phyloP scores from a whole-genome alignment of 2,329 filamentous ascomycete species.

The Hypoxylon sp. region DNA sequence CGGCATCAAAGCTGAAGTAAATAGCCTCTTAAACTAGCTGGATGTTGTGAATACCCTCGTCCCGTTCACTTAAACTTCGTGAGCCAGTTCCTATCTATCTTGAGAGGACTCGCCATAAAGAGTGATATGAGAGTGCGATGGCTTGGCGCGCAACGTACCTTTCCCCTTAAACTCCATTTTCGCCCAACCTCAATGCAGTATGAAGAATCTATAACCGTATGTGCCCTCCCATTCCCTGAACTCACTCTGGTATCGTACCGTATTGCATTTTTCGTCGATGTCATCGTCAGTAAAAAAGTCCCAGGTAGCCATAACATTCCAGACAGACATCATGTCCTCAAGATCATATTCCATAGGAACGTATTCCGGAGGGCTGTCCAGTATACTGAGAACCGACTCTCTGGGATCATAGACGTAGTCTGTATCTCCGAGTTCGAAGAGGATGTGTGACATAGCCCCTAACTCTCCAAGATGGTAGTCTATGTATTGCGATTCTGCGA shows the following conservation, averaged over 20 bases:
- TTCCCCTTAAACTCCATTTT: neutral
- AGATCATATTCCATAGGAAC: neutral
- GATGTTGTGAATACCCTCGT: neutral
- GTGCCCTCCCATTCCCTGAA: neutral
- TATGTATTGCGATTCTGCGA: neutral
- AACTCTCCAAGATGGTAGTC: neutral
- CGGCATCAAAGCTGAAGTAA: neutral
- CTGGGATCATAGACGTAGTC: slow-evolving; percentile 8
- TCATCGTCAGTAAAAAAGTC: neutral
- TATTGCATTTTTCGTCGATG: neutral
- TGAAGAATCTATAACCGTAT: neutral
- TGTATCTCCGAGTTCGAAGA: neutral
- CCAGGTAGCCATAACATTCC: neutral
- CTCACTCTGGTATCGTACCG: neutral
- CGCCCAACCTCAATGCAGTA: neutral
- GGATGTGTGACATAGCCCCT: neutral
- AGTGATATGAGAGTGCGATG: neutral
- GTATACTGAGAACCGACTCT: neutral
- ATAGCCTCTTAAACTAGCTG: neutral
- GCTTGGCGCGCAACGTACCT: neutral
- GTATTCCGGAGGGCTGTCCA: neutral
- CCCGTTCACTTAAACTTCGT: neutral
- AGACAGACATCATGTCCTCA: neutral
- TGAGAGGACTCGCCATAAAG: neutral
- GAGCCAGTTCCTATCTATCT: neutral